phyloP scores from a whole-genome alignment of 2,329 filamentous ascomycete species.

The Diplodia scrobiculata region DNA sequence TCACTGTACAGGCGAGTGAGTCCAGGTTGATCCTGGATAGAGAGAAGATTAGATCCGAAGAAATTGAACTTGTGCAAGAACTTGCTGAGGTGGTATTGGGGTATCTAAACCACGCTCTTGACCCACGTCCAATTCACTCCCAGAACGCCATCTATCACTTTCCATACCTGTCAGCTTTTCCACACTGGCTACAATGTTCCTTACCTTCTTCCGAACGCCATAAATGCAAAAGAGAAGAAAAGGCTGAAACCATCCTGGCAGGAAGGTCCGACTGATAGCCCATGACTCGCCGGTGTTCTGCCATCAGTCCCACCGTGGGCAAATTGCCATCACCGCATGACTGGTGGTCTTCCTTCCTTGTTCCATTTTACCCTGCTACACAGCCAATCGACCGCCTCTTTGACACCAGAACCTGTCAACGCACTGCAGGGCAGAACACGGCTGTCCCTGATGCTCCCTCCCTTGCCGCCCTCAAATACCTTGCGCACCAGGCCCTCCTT shows the following conservation, averaged over 20 bases:
- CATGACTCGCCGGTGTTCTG: background rate
- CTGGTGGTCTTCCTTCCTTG: constrained; percentile 85
- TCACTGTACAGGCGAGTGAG: background rate
- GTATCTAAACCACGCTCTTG: constrained; percentile 24
- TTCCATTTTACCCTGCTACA: constrained; percentile 93
- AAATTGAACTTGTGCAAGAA: background rate
- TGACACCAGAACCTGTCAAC: constrained; percentile 79
- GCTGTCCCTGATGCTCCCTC: constrained; percentile 81
- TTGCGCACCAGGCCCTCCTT: constrained; percentile 95
- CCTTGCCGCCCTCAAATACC: constrained; percentile 93
- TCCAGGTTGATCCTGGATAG: background rate
- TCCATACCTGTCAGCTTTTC: background rate
- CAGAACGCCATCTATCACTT: constrained; percentile 7
- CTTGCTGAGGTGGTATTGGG: constrained; percentile 9
- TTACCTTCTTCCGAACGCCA: constrained; percentile 11
- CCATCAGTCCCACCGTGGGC: background rate
- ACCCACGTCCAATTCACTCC: constrained; percentile 3
- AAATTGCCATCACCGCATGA: constrained; percentile 72
- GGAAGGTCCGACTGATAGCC: too few species aligned
- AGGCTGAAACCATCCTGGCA: background rate
- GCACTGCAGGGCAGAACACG: constrained; percentile 89
- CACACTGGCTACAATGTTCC: background rate
- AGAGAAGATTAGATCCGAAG: background rate
- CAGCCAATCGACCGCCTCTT: constrained; percentile 96
- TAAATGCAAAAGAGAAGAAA: background rate